A percentile compares a stretch with the other conserved stretches of the same genome.
phyloP scores from a whole-genome alignment of 2,329 filamentous ascomycete species.

The Basipetospora chlamydospora region DNA sequence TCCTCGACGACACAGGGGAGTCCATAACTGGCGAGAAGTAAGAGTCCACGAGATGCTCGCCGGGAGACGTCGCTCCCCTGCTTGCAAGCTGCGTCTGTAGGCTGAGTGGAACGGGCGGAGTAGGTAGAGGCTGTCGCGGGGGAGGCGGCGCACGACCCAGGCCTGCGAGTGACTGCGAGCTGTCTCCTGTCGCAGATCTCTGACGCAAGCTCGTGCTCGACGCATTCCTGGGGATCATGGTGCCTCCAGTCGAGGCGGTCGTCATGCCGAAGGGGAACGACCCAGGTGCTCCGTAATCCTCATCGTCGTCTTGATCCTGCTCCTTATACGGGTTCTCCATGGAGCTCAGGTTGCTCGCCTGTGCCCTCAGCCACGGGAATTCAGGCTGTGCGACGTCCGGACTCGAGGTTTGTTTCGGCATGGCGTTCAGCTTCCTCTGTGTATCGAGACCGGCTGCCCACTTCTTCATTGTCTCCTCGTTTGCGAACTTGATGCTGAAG shows the following conservation, averaged over 20 bases:
- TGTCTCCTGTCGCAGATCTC: constrained; percentile 63
- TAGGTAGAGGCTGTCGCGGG: constrained; percentile 56
- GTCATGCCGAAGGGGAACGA: constrained; percentile 5
- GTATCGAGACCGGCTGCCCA: constrained; percentile 71
- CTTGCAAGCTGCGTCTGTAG: constrained; percentile 43
- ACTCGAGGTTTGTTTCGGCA: constrained; percentile 27
- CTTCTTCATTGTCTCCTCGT: constrained; percentile 85
- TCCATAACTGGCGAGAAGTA: constrained; percentile 87
- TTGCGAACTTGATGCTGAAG: constrained; percentile 85
- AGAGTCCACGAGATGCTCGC: constrained; percentile 53
- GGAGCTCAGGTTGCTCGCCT: constrained; percentile 38
- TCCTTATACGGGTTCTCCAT: constrained; percentile 66
- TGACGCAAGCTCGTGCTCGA: constrained; percentile 63
- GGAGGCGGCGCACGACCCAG: constrained; percentile 48
- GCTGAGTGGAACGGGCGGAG: constrained; percentile 44
- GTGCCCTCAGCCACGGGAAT: constrained; percentile 65
- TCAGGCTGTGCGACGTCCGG: constrained; percentile 47
- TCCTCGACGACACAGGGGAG: constrained; percentile 60
- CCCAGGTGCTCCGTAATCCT: constrained; percentile 22
- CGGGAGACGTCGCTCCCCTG: constrained; percentile 39
- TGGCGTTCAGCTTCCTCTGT: constrained; percentile 51
- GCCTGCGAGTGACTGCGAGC: constrained; percentile 40
- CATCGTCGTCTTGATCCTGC: constrained; percentile 48
- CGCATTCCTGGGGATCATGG: constrained; percentile 45
- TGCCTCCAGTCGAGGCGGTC: constrained; percentile 19